These are phyloP conservation scores for Luffa acutangula DNA, from an alignment of 306 rosid species.

Conservation along the genomic window DNA sequence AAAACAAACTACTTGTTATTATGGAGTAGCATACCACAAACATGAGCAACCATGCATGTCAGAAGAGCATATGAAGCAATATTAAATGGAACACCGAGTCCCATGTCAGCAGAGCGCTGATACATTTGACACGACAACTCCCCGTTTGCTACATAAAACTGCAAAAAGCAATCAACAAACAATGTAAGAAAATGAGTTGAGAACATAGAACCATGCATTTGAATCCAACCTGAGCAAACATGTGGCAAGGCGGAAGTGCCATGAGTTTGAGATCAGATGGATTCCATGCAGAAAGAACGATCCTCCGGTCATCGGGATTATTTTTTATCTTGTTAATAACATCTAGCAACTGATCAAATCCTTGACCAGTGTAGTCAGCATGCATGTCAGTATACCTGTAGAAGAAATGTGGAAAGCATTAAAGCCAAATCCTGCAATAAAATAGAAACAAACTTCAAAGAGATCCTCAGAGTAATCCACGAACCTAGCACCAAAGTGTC, in stretches of 20 bases:
- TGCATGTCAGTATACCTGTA: constrained; percentile 87
- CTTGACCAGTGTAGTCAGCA: constrained; percentile 83
- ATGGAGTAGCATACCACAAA: constrained; percentile 66
- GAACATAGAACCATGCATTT: not conserved
- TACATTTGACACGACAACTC: constrained; percentile 95
- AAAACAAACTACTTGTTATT: not conserved
- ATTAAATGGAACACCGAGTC: constrained; percentile 87
- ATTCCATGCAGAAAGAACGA: constrained; percentile 91
- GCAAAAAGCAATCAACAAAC: constrained; percentile 14
- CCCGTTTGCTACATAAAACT: constrained; percentile 87
- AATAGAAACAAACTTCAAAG: not conserved
- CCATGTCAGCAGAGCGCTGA: constrained; percentile 95
- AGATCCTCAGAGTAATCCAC: constrained; percentile 12
- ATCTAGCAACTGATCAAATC: constrained; percentile 84
- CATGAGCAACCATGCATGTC: constrained; percentile 95
- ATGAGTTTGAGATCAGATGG: constrained; percentile 83
- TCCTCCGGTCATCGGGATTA: constrained; percentile 80
- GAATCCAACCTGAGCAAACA: constrained; percentile 74
- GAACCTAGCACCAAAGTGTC: constrained; percentile 94
- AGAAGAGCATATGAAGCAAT: constrained; percentile 93
- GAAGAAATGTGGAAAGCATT: constrained; percentile 6
- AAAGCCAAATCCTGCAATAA: not conserved
- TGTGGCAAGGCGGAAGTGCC: constrained; percentile 99
- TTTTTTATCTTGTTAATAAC: constrained; percentile 76
- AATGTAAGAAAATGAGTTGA: not conserved